Percentiles rank a stretch among this genome's conserved stretches.
Evolutionary conservation across 768 basidiomycete genomes (phyloP).

Genomic region (Rubroboletus satanas): DNA sequence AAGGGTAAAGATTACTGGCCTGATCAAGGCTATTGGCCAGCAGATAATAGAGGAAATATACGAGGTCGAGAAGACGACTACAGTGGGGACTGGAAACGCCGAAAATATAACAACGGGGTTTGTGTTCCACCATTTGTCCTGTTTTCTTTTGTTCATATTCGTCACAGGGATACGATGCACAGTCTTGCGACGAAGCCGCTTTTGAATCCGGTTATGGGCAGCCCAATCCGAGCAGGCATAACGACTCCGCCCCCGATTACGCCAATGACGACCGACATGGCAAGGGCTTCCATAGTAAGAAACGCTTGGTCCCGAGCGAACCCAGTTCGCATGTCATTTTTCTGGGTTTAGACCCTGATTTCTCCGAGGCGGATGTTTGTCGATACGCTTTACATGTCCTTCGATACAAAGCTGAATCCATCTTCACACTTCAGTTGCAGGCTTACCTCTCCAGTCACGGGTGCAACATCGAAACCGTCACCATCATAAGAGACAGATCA

Average conservation of each 20-base stretch:
- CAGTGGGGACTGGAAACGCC: constrained; percentile 66
- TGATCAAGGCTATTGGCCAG: constrained; percentile 42
- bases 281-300: constrained; percentile 52
- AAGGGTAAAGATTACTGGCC: constrained; percentile 64
- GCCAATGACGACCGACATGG: constrained; percentile 48
- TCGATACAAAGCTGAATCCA: constrained; percentile 36
- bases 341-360: constrained; percentile 87
- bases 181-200: constrained; percentile 46
- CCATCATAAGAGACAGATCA: constrained; percentile 94
- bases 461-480: constrained; percentile 80
- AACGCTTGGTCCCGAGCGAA: constrained; percentile 78
- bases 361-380: constrained; percentile 91
- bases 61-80: constrained; percentile 68
- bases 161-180: constrained; percentile 50
- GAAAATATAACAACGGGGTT: constrained; percentile 78
- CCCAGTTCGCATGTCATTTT: constrained; percentile 94
- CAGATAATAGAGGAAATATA: constrained; percentile 36
- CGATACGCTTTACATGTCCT: constrained; percentile 32
- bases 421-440: constrained; percentile 58
- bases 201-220: constrained; percentile 34
- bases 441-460: constrained; percentile 68
- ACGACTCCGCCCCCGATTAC: constrained; percentile 41
- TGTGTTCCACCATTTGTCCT: constrained; percentile 23
- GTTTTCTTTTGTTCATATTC: constrained; percentile 6
- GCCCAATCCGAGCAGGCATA: constrained; percentile 28